phyloP scores from a whole-genome alignment of 2,329 filamentous ascomycete genomes.

The Cytospora piceicola region DNA sequence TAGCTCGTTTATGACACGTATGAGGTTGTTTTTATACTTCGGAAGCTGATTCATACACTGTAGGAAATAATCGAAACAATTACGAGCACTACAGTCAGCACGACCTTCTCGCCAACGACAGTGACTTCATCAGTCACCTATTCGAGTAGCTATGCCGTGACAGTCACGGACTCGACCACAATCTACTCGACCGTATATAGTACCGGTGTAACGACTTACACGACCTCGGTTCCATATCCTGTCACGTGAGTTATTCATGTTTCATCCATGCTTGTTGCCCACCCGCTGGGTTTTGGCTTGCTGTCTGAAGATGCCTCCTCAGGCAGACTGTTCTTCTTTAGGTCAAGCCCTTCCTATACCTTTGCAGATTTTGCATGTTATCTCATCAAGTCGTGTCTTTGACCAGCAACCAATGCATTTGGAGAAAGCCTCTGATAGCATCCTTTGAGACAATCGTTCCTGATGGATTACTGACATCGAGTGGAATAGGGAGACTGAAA shows the following conservation, averaged over 20 bases:
- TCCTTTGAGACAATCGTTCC: neutral
- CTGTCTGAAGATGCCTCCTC: neutral
- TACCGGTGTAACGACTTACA: conserved; percentile 10
- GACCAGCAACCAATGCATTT: neutral
- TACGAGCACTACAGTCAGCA: conserved; percentile 35
- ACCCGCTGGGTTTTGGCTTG: neutral
- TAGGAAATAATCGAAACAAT: neutral
- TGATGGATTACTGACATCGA: neutral
- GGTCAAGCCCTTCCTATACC: neutral
- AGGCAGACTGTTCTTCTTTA: neutral
- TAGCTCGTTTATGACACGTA: neutral
- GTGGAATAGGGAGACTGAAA: conserved; percentile 7
- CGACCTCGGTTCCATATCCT: conserved; percentile 5
- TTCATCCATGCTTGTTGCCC: neutral
- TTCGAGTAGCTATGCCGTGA: conserved; percentile 10
- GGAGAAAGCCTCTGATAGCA: neutral
- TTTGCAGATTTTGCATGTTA: neutral
- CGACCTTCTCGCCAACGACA: conserved; percentile 27
- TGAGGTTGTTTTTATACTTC: neutral
- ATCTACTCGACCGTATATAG: conserved; percentile 10
- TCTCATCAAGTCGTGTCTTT: neutral
- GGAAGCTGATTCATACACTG: neutral
- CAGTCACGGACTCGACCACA: conserved; percentile 14
- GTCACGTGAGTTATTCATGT: conserved; percentile 5
- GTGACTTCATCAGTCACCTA: neutral